phyloP scores from a whole-genome alignment of 805 yeast species.

The Blastobotrys chiropterorum region DNA sequence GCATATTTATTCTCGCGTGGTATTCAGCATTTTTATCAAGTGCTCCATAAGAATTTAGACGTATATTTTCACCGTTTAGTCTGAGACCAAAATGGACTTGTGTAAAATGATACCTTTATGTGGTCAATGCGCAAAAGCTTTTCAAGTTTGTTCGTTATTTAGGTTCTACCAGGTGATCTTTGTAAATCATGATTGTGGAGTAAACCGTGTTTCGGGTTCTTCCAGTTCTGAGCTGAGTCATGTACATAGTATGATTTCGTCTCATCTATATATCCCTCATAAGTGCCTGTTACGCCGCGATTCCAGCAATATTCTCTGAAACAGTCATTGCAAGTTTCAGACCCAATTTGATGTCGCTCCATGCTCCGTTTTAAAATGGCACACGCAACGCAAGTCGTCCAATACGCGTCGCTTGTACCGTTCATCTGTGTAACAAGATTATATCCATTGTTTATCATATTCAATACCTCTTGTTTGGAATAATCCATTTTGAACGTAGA shows the following conservation, averaged over 20 bases:
- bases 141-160: too few relatives aligned
- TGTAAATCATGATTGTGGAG: too few relatives aligned
- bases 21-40: too few relatives aligned
- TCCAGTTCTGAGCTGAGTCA: too few relatives aligned
- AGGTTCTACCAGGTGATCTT: too few relatives aligned
- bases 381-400: constrained; percentile 76
- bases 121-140: too few relatives aligned
- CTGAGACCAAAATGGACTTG: too few relatives aligned
- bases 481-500: constrained; percentile 66
- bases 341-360: constrained; percentile 57
- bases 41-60: too few relatives aligned
- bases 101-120: too few relatives aligned
- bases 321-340: constrained; percentile 69
- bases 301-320: constrained; percentile 77
- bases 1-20: too few relatives aligned
- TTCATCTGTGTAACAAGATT: constrained; percentile 66
- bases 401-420: constrained; percentile 44
- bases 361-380: constrained; percentile 77
- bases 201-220: too few relatives aligned
- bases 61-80: too few relatives aligned
- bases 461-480: constrained; percentile 47
- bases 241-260: neutral
- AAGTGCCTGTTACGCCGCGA: constrained; percentile 32
- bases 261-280: neutral
- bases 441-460: constrained; percentile 69